phyloP scores from a whole-genome alignment of 129 eudicot species.

The Pseudognaphalium luteoalbum region DNA sequence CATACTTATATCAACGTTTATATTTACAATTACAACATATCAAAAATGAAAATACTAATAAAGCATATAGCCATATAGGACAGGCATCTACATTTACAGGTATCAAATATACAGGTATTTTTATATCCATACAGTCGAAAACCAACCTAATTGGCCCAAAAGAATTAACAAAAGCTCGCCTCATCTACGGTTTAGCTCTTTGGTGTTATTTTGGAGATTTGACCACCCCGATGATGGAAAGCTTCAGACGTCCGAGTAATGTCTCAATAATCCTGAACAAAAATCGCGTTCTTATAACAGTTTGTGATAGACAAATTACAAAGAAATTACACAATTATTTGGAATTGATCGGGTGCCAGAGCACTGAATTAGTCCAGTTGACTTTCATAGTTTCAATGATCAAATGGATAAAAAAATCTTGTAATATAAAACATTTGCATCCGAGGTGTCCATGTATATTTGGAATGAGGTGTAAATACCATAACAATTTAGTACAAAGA shows the following conservation, averaged over 20 bases:
- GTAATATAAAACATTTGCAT: slow-evolving; percentile 33
- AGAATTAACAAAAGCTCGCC: slow-evolving; percentile 38
- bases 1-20: too few relatives aligned
- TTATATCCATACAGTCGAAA: slow-evolving; percentile 32
- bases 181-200: slow-evolving; percentile 44
- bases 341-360: too few relatives aligned
- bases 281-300: too few relatives aligned
- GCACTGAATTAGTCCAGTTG: too few relatives aligned
- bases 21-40: too few relatives aligned
- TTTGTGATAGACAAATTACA: too few relatives aligned
- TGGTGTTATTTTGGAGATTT: slow-evolving; percentile 2
- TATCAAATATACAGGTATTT: slow-evolving; percentile 9
- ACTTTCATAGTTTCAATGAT: too few relatives aligned
- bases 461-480: slow-evolving; percentile 44
- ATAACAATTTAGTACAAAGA: too few relatives aligned
- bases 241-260: too few relatives aligned
- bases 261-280: too few relatives aligned
- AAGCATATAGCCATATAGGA: slow-evolving; percentile 33
- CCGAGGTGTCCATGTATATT: not conserved
- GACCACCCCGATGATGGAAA: slow-evolving; percentile 27
- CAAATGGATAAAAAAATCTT: slow-evolving; percentile 28
- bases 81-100: slow-evolving; percentile 35
- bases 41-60: not conserved
- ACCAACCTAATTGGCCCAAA: slow-evolving; percentile 36
- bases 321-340: too few relatives aligned